These are phyloP conservation scores for Chaetomium sp. DNA, from an alignment of 2,329 filamentous ascomycete genomes.

Conservation along the genomic window DNA sequence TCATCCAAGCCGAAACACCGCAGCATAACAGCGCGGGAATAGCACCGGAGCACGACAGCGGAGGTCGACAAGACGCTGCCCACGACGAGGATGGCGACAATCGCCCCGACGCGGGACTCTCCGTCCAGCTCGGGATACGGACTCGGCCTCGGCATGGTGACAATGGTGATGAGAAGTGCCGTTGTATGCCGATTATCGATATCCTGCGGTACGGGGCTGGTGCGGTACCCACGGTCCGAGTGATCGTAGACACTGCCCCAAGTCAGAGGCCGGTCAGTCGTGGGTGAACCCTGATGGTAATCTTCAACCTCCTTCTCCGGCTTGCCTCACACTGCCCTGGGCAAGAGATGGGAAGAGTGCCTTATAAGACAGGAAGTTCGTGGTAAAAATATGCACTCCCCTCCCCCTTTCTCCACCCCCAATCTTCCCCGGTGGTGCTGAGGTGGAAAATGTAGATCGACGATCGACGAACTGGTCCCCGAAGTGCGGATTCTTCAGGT, in stretches of 20 bases:
- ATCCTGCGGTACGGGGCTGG: not conserved
- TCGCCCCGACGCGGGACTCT: slow-evolving; percentile 13
- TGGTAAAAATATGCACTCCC: too few species aligned
- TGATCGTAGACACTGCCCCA: too few species aligned
- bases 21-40: slow-evolving; percentile 17
- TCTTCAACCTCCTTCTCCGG: too few species aligned
- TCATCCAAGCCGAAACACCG: slow-evolving; percentile 17
- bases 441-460: not conserved
- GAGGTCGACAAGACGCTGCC: slow-evolving; percentile 14
- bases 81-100: slow-evolving; percentile 16
- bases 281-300: too few species aligned
- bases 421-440: not conserved
- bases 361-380: too few species aligned
- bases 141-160: slow-evolving; percentile 10
- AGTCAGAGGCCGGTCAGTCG: too few species aligned
- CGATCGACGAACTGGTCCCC: slow-evolving; percentile 2
- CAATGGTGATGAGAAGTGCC: not conserved
- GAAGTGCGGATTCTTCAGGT: not conserved
- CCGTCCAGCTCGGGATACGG: slow-evolving; percentile 14
- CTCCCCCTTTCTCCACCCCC: too few species aligned
- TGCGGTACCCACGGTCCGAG: too few species aligned
- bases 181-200: not conserved
- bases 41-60: slow-evolving; percentile 12
- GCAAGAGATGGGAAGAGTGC: too few species aligned
- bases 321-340: too few species aligned